phyloP scores from a whole-genome alignment of 345 rosid species.

The Pugionium cornutum region DNA sequence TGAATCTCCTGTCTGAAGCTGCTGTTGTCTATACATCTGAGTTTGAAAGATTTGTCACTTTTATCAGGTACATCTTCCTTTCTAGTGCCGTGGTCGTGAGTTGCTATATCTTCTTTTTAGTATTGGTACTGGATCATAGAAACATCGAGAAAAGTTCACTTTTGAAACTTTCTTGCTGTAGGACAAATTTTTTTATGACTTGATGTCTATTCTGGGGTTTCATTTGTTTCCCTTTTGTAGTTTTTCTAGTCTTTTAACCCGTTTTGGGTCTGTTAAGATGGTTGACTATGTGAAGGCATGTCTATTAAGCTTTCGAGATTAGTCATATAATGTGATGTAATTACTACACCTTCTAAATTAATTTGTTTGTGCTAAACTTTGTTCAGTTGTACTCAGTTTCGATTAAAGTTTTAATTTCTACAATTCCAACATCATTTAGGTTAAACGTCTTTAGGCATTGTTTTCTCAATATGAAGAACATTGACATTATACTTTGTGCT shows the following conservation, averaged over 20 bases:
- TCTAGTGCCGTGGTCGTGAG: conserved; percentile 7
- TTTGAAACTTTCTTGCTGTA: conserved; percentile 15
- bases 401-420: not conserved
- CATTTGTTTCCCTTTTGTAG: conserved; percentile 14
- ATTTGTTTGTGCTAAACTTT: not conserved
- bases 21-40: conserved; percentile 65
- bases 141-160: not conserved
- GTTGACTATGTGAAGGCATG: conserved; percentile 25
- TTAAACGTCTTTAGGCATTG: conserved; percentile 29
- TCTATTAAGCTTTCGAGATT: conserved; percentile 6
- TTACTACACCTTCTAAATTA: not conserved
- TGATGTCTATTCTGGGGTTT: conserved; percentile 7
- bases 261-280: conserved; percentile 15
- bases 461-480: conserved; percentile 13
- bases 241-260: not conserved
- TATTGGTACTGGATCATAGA: conserved; percentile 24
- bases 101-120: conserved; percentile 14
- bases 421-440: conserved; percentile 2
- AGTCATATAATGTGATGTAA: conserved; percentile 1
- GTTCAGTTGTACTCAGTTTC: conserved; percentile 9
- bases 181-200: not conserved
- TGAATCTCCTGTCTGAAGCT: conserved; percentile 72
- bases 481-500: conserved; percentile 23
- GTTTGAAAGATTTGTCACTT: conserved; percentile 75
- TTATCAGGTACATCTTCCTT: conserved; percentile 63